Conservation (phyloP, 495 filamentous ascomycete species). For the Podospora anserina region DNA sequence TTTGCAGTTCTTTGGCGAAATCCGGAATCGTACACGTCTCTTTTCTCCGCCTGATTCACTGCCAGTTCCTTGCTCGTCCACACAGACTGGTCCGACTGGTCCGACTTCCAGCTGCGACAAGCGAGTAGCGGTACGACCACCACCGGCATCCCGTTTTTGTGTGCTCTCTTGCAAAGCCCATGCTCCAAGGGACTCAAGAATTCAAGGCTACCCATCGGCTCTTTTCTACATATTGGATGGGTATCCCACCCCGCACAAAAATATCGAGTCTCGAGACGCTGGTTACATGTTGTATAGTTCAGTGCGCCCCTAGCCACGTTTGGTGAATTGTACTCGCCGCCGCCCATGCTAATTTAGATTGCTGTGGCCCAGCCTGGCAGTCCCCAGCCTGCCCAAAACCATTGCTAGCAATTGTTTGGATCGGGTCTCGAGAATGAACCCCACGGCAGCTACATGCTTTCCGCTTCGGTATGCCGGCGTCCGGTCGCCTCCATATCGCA, state of each 20-base stretch:
- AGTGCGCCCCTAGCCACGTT: conserved; percentile 2
- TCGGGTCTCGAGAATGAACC: conserved; percentile 16
- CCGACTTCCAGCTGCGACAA: background rate
- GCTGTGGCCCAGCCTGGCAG: background rate
- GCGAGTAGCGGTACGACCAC: background rate
- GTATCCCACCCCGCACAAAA: background rate
- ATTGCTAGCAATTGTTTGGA: conserved; percentile 9
- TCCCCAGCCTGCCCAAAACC: conserved; percentile 2
- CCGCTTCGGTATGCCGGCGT: conserved; percentile 18
- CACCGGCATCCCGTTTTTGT: background rate
- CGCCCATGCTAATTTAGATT: background rate
- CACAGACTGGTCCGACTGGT: background rate
- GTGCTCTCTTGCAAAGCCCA: background rate
- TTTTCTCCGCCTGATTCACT: background rate
- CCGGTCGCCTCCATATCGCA: conserved; percentile 14
- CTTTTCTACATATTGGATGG: background rate
- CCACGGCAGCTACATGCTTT: conserved; percentile 15
- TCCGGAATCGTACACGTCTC: background rate
- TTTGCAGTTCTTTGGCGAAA: background rate
- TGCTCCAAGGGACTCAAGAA: background rate
- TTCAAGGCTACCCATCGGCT: background rate
- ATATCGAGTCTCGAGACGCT: background rate
- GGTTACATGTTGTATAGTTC: background rate
- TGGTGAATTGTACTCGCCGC: background rate
- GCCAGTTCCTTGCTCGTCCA: background rate